phyloP scores from a whole-genome alignment of 208 protist species.

The Trypanosoma theileri region DNA sequence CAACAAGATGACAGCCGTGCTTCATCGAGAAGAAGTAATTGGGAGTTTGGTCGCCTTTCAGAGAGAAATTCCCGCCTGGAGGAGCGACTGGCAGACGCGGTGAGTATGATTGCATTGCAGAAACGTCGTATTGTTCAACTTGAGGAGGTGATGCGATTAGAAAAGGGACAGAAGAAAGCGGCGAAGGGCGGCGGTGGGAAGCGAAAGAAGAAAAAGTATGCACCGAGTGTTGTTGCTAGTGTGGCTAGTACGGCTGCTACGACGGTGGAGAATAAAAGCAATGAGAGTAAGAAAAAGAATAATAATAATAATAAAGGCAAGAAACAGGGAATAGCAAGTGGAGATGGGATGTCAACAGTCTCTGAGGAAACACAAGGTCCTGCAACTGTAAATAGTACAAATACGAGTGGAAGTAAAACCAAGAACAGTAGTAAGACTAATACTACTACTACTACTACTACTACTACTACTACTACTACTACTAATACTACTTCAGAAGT shows the following conservation, averaged over 20 bases:
- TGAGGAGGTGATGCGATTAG: constrained; percentile 51
- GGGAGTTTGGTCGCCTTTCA: background rate
- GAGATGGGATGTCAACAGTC: background rate
- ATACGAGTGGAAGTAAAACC: too few species aligned
- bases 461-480: background rate
- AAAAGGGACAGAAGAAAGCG: constrained; percentile 4
- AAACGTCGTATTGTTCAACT: constrained; percentile 48
- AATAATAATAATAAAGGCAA: background rate
- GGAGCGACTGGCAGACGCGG: constrained; percentile 33
- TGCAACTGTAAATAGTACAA: background rate
- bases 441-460: background rate
- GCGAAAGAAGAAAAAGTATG: background rate
- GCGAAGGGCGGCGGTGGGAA: background rate
- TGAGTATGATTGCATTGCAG: constrained; percentile 48
- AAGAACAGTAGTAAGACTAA: background rate
- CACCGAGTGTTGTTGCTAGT: background rate
- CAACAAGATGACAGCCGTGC: background rate
- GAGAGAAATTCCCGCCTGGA: background rate
- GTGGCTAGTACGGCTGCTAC: background rate
- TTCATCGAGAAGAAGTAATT: background rate
- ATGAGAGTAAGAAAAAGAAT: background rate
- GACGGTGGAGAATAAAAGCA: background rate
- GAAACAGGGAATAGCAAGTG: background rate
- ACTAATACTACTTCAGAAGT: background rate
- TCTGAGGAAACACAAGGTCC: background rate